Percentiles rank a stretch among this genome's conserved stretches.
Conservation (phyloP, 805 yeast genomes). For the Pichia insulana region DNA sequence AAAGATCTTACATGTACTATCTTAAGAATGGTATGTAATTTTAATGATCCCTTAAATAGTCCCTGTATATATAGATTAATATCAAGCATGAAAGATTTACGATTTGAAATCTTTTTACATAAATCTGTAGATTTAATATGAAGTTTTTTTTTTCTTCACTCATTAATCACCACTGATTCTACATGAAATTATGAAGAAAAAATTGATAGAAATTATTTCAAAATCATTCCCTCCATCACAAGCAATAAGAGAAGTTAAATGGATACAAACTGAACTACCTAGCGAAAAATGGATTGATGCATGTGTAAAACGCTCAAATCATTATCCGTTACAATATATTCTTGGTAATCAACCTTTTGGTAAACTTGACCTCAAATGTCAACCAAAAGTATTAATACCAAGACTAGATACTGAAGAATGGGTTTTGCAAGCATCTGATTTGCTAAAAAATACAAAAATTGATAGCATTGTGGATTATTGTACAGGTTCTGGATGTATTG, state of each 20-base stretch:
- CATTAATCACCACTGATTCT: no score
- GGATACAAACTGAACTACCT: constrained; percentile 58
- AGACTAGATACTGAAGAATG: constrained; percentile 96
- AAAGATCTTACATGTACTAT: constrained; percentile 93
- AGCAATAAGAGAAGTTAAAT: constrained; percentile 50
- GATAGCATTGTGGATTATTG: constrained; percentile 53
- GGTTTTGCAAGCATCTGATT: constrained; percentile 38
- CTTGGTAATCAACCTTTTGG: constrained; percentile 88
- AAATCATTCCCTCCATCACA: constrained; percentile 17
- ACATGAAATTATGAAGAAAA: neutral
- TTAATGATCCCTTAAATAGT: neutral
- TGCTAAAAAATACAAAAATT: constrained; percentile 5
- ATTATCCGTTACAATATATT: constrained; percentile 76
- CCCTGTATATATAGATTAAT: constrained; percentile 2
- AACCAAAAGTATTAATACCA: constrained; percentile 70
- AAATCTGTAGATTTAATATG: no score
- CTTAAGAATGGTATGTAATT: constrained; percentile 51
- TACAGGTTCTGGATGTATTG: constrained; percentile 85
- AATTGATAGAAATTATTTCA: constrained; percentile 1
- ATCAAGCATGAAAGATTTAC: neutral
- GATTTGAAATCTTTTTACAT: no score
- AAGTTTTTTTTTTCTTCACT: no score
- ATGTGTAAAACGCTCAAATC: constrained; percentile 39
- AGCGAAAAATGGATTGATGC: constrained; percentile 40
- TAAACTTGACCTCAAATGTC: constrained; percentile 47